Evolutionary conservation across 1,284 basidiomycete genomes (phyloP), one percentile per base, ranked within the genome.

Genomic region (Xerocomus amazonicus): DNA sequence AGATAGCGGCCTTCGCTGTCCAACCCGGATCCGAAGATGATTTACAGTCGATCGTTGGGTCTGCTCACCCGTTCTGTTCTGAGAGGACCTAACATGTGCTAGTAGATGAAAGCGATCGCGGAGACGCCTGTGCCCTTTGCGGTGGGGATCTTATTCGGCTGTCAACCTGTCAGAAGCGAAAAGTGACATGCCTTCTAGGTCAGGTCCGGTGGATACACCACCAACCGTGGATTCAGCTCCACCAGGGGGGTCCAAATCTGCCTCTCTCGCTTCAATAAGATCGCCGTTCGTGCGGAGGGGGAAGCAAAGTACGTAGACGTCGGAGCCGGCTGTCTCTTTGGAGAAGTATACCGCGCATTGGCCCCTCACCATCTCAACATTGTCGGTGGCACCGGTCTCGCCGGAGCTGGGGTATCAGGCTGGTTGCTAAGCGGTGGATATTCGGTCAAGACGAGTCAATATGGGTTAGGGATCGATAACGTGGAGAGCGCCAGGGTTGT

Each of bases 181-280:
- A 12, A 14, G 28, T 29, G 12, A 34, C 32, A 26, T 12, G 3
- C 16, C 17, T n/a, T 36, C 28, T 26, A 51, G 45, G 27, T 51
- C 8, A 51, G 48, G 32, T 33, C 36, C 6, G 45, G 50, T 34
- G 50, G 50, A 17, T 46, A 51, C 34, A 10, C 45, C 36, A 34
- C 45, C 13, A 51, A 51, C 16, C 48, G 43, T 9, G 37, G 43
- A 13, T 49, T 49, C 16, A 49, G 48, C 32, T 49, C 48, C 1
- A 79, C 77, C 3, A 55, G 62, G 0, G 79, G 79, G 16, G 71
- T 81, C 9, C 78, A 79, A 32, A 78, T 82, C 55, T 63, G 71
- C 8, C 71, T 81, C 68, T 57, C 57, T 45, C 68, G 70, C 4
- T 75, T 82, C 60, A 69, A 66, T 38, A 57, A 72, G 14, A 68